Conservation (phyloP, 495 filamentous ascomycete species). For the Neohortaea acidophila region DNA sequence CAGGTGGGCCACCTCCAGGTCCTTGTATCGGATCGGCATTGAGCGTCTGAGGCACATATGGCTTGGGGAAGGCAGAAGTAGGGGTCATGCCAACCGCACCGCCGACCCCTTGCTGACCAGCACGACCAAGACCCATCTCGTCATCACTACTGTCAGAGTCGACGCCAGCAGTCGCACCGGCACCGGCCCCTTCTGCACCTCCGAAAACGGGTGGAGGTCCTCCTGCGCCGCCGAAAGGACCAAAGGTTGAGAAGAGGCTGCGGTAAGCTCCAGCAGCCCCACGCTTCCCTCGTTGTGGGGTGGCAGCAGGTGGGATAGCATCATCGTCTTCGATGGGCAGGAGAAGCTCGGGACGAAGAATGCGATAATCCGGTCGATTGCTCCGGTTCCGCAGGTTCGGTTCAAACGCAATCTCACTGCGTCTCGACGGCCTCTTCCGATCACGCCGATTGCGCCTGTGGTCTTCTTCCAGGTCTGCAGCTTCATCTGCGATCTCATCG, state of each 20-base stretch:
- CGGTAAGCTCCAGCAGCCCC: constrained; percentile 45
- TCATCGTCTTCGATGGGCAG: constrained; percentile 52
- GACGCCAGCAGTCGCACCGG: constrained; percentile 54
- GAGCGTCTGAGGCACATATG: constrained; percentile 47
- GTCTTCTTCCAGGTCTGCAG: constrained; percentile 62
- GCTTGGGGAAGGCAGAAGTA: constrained; percentile 45
- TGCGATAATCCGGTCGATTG: constrained; percentile 46
- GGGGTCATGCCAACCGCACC: constrained; percentile 61
- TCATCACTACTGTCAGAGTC: constrained; percentile 97
- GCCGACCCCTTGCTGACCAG: constrained; percentile 32
- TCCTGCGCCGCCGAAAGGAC: constrained; percentile 77
- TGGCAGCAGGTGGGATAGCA: constrained; percentile 37
- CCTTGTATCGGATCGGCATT: constrained; percentile 48
- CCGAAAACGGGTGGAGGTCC: constrained; percentile 56
- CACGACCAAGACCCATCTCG: constrained; percentile 41
- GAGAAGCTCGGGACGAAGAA: constrained; percentile 58
- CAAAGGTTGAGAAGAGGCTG: constrained; percentile 67
- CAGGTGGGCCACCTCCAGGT: constrained; percentile 53
- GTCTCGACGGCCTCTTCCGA: constrained; percentile 4
- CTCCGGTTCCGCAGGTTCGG: constrained; percentile 24
- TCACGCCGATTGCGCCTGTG: constrained; percentile 9
- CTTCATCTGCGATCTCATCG: constrained; percentile 31
- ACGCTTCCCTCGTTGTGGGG: constrained; percentile 50
- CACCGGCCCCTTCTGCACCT: constrained; percentile 59
- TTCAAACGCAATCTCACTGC: constrained; percentile 15